Evolutionary conservation across 2,329 filamentous ascomycete species (phyloP).

Genomic region (Phaeosphaeriaceae sp.): DNA sequence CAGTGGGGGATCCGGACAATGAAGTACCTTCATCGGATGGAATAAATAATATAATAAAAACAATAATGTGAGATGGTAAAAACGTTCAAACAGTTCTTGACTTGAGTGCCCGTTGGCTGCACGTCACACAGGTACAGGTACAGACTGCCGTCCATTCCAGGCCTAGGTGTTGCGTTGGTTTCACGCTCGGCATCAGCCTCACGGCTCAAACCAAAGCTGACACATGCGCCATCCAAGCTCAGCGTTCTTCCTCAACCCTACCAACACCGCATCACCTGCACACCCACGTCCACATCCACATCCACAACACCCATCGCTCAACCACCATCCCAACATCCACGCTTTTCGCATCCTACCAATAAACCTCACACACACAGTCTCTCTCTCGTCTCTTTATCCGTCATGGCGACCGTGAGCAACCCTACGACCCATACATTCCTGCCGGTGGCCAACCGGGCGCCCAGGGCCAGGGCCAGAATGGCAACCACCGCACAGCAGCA

Average conservation of each 20-base stretch:
- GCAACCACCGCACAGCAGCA: slow-evolving; percentile 71
- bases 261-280: slow-evolving; percentile 13
- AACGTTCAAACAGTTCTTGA: too few species aligned
- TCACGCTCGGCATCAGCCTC: slow-evolving; percentile 36
- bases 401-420: slow-evolving; percentile 66
- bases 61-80: too few species aligned
- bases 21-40: too few species aligned
- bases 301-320: slow-evolving; percentile 26
- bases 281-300: slow-evolving; percentile 29
- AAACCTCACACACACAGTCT: slow-evolving; percentile 6
- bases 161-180: not conserved
- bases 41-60: too few species aligned
- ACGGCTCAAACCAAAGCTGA: slow-evolving; percentile 38
- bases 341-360: slow-evolving; percentile 27
- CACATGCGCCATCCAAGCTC: slow-evolving; percentile 20
- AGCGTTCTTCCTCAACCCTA: slow-evolving; percentile 22
- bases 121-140: too few species aligned
- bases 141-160: too few species aligned
- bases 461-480: slow-evolving; percentile 53
- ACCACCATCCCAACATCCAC: slow-evolving; percentile 17
- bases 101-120: too few species aligned
- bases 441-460: slow-evolving; percentile 64
- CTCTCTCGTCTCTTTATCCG: slow-evolving; percentile 24
- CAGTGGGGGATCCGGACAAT: too few species aligned
- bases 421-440: slow-evolving; percentile 91